These are phyloP conservation scores for Cladosporium sp. DNA, from an alignment of 2,329 filamentous ascomycete genomes.

Conservation along the genomic window DNA sequence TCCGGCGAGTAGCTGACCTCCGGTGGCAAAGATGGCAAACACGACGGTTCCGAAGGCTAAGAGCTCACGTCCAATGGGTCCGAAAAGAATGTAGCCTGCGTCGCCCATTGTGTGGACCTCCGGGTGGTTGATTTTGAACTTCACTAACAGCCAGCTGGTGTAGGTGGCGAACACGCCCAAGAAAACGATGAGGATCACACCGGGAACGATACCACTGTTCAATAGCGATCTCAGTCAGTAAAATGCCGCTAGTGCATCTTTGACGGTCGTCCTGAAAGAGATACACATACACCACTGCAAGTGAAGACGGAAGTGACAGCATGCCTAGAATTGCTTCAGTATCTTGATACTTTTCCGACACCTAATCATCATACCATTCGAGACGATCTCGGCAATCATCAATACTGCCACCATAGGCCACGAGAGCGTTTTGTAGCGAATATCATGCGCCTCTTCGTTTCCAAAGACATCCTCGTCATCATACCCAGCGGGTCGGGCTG, in stretches of 20 bases:
- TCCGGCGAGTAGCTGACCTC: slow-evolving; percentile 54
- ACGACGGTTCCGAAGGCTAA: slow-evolving; percentile 50
- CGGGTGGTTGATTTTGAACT: slow-evolving; percentile 45
- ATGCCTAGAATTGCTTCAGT: slow-evolving; percentile 36
- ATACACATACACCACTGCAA: slow-evolving; percentile 47
- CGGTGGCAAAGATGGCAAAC: slow-evolving; percentile 56
- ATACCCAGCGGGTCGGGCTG: slow-evolving; percentile 23
- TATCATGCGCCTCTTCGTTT: slow-evolving; percentile 42
- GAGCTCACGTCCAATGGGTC: slow-evolving; percentile 31
- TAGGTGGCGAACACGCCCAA: slow-evolving; percentile 56
- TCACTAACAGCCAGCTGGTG: slow-evolving; percentile 52
- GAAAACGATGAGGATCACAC: slow-evolving; percentile 54
- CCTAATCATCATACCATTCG: slow-evolving; percentile 36
- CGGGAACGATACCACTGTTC: slow-evolving; percentile 50
- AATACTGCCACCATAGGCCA: slow-evolving; percentile 56
- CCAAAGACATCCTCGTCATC: slow-evolving; percentile 47
- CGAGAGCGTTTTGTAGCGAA: slow-evolving; percentile 57
- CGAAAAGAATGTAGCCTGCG: slow-evolving; percentile 40
- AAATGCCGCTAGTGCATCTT: not conserved
- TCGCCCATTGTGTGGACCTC: slow-evolving; percentile 43
- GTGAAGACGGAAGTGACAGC: slow-evolving; percentile 55
- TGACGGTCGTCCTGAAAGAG: not conserved
- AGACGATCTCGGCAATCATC: slow-evolving; percentile 60
- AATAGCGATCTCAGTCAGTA: not conserved
- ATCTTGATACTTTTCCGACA: not conserved